phyloP scores from a whole-genome alignment of 257 asterid species.

The Ligustrum vulgare region DNA sequence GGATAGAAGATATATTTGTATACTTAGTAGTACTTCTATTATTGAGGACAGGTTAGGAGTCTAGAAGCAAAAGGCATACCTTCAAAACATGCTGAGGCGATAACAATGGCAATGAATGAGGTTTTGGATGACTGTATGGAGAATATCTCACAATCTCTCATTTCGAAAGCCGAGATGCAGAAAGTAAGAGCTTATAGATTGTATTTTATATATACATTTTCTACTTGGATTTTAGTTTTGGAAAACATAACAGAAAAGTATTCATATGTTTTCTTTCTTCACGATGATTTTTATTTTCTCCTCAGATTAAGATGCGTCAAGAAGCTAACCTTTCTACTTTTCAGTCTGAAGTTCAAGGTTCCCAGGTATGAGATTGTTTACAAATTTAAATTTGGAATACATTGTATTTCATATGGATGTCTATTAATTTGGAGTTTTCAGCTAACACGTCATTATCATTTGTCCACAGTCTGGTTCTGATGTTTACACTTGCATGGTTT shows the following conservation, averaged over 20 bases:
- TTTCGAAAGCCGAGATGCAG: slow-evolving; percentile 60
- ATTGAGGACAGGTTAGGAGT: slow-evolving; percentile 46
- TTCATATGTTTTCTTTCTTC: slow-evolving; percentile 1
- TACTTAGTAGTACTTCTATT: not conserved
- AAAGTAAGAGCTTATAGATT: slow-evolving; percentile 34
- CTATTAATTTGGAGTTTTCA: not conserved
- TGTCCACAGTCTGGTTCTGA: not conserved
- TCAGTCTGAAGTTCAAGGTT: slow-evolving; percentile 55
- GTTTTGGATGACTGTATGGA: slow-evolving; percentile 59
- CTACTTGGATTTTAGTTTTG: not conserved
- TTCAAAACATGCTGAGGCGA: slow-evolving; percentile 63
- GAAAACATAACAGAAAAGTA: not conserved
- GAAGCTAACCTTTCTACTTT: slow-evolving; percentile 54
- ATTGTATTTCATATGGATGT: not conserved
- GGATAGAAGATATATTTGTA: not conserved
- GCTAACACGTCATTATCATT: not conserved
- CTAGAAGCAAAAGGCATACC: slow-evolving; percentile 66
- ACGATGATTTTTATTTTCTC: not conserved
- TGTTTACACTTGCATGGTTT: not conserved
- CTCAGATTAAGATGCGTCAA: slow-evolving; percentile 45
- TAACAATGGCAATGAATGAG: slow-evolving; percentile 55
- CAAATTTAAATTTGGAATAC: not conserved
- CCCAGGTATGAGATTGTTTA: slow-evolving; percentile 42
- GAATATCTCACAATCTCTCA: slow-evolving; percentile 46
- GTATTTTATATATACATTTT: not conserved